A percentile compares a stretch with the other conserved stretches of the same genome.
Conservation (phyloP, 495 filamentous ascomycete species). For the Penicillium subrubescens region DNA sequence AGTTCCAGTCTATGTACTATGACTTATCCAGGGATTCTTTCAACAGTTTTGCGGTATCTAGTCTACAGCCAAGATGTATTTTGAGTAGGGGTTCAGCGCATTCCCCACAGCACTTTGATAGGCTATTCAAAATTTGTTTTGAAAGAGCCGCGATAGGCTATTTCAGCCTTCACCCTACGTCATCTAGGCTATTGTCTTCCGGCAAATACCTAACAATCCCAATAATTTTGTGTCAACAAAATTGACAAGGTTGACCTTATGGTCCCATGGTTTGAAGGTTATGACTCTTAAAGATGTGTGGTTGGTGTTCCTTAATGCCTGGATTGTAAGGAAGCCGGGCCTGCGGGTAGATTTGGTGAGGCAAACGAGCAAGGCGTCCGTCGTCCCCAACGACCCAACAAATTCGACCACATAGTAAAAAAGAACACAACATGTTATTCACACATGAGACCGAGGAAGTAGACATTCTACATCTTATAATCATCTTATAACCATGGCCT, state of each 20-base stretch:
- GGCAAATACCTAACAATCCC: neutral
- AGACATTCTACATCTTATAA: neutral
- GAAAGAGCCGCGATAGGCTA: neutral
- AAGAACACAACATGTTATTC: neutral
- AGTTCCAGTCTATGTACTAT: neutral
- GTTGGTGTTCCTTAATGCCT: neutral
- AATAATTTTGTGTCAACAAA: neutral
- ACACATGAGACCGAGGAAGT: neutral
- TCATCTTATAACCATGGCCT: conserved; percentile 1
- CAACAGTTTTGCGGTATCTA: neutral
- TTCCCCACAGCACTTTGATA: neutral
- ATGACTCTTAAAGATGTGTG: neutral
- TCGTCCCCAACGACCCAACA: conserved; percentile 19
- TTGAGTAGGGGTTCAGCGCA: neutral
- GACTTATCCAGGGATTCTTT: neutral
- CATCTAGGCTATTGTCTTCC: neutral
- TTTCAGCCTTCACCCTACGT: neutral
- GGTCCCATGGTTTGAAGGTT: neutral
- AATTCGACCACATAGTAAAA: neutral
- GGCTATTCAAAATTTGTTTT: neutral
- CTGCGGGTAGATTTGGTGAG: conserved; percentile 5
- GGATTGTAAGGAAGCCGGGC: neutral
- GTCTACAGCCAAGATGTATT: neutral
- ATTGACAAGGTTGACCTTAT: neutral
- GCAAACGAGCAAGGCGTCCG: neutral